phyloP scores from a whole-genome alignment of 768 basidiomycete genomes.

The Goffeauzyma gilvescens region DNA sequence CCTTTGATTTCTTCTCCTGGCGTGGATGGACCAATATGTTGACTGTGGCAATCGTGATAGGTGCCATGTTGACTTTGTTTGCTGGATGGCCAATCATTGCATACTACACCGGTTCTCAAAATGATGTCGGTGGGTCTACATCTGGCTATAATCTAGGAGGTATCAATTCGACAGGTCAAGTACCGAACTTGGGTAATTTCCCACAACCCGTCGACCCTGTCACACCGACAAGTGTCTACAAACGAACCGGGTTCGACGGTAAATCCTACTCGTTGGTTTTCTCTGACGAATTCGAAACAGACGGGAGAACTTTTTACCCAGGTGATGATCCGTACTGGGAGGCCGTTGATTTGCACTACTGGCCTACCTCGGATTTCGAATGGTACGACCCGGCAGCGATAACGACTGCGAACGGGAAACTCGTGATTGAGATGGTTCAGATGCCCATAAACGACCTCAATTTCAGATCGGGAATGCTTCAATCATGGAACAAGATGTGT shows the following conservation, averaged over 20 bases:
- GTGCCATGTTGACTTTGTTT: conserved; percentile 29
- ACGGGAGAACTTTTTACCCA: conserved; percentile 56
- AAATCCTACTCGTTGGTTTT: conserved; percentile 52
- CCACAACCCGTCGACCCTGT: conserved; percentile 51
- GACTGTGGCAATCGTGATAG: conserved; percentile 44
- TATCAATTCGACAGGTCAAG: conserved; percentile 58
- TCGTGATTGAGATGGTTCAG: conserved; percentile 53
- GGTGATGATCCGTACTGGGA: conserved; percentile 61
- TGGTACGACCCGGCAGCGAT: conserved; percentile 67
- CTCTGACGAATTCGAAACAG: conserved; percentile 70
- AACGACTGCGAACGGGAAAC: conserved; percentile 51
- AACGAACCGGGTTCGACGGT: conserved; percentile 40
- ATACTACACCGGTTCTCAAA: conserved; percentile 12
- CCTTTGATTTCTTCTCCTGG: conserved; percentile 46
- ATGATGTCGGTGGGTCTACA: conserved; percentile 11
- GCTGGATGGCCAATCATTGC: conserved; percentile 23
- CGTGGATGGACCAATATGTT: conserved; percentile 56
- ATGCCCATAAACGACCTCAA: conserved; percentile 51
- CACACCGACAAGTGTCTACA: conserved; percentile 40
- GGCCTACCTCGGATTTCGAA: conserved; percentile 37
- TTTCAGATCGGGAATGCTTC: conserved; percentile 38
- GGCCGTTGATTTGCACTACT: conserved; percentile 34
- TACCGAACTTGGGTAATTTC: conserved; percentile 32
- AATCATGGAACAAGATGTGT: conserved; percentile 64
- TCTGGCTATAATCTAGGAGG: conserved; percentile 51